These are phyloP conservation scores for Trypanosomatidae sp. DNA, from an alignment of 208 protist species.

Conservation along the genomic window DNA sequence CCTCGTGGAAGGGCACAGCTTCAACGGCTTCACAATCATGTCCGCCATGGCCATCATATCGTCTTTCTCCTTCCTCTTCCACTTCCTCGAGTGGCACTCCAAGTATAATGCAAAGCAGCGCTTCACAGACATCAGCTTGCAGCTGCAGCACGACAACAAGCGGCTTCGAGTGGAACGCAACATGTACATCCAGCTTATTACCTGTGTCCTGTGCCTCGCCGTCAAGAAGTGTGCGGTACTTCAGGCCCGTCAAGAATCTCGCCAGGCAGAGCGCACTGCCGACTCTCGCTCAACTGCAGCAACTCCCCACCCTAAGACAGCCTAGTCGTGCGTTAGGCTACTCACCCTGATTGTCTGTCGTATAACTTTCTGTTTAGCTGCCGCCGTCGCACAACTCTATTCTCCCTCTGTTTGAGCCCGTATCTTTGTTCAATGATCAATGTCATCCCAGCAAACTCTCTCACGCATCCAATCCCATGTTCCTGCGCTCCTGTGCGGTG, in stretches of 20 bases:
- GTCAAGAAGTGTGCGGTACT: conserved; percentile 38
- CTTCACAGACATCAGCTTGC: conserved; percentile 56
- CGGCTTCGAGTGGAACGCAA: conserved; percentile 60
- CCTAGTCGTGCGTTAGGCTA: background rate
- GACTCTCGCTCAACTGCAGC: background rate
- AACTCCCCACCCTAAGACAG: conserved; percentile 2
- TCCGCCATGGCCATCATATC: conserved; percentile 33
- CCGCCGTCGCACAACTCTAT: background rate
- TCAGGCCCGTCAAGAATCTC: conserved; percentile 4
- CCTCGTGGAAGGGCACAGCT: conserved; percentile 35
- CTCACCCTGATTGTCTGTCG: too few species aligned
- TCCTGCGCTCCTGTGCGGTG: background rate
- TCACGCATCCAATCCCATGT: too few species aligned
- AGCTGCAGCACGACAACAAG: conserved; percentile 64
- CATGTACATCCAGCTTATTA: conserved; percentile 69
- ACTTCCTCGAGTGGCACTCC: conserved; percentile 53
- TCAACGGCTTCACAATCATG: conserved; percentile 46
- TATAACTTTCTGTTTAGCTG: background rate
- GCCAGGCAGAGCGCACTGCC: background rate
- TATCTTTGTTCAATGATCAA: background rate
- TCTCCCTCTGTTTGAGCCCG: background rate
- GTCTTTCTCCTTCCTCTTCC: conserved; percentile 41
- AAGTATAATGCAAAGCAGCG: conserved; percentile 39
- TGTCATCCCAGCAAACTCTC: background rate
- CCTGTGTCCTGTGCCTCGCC: conserved; percentile 46